Conservation (phyloP, 2,329 filamentous ascomycete genomes). For the Trichoderma gracile region DNA sequence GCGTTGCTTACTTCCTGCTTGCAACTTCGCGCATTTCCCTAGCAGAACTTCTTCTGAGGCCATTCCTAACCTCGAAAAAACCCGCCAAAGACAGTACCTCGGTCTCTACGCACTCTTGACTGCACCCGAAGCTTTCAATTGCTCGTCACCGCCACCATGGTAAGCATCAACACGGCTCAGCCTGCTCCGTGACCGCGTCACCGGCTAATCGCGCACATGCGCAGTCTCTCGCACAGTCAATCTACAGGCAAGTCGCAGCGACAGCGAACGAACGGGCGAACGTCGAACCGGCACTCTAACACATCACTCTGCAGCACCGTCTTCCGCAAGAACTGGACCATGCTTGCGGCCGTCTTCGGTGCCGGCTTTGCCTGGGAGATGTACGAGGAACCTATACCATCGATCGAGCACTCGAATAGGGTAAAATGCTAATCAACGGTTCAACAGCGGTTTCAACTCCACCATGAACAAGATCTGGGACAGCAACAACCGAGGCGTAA, state of each 20-base stretch:
- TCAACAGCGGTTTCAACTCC: conserved; percentile 74
- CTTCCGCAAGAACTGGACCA: conserved; percentile 83
- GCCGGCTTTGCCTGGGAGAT: conserved; percentile 90
- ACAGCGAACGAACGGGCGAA: conserved; percentile 29
- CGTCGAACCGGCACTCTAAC: conserved; percentile 33
- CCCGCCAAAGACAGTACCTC: conserved; percentile 34
- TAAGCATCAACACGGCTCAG: conserved; percentile 31
- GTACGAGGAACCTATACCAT: conserved; percentile 55
- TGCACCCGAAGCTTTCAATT: conserved; percentile 35
- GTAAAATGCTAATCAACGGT: conserved; percentile 36
- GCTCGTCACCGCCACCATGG: conserved; percentile 41
- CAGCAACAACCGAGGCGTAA: conserved; percentile 84
- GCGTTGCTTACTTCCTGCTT: conserved; percentile 34
- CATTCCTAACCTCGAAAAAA: conserved; percentile 33
- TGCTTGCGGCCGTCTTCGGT: conserved; percentile 83
- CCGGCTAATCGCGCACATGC: conserved; percentile 41
- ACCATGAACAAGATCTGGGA: conserved; percentile 88
- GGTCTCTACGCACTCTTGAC: conserved; percentile 33
- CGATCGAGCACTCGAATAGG: conserved; percentile 24
- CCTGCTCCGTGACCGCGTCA: conserved; percentile 15
- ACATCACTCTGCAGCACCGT: conserved; percentile 60
- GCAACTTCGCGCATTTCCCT: conserved; percentile 41
- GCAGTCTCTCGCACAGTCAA: conserved; percentile 41
- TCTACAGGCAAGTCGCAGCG: conserved; percentile 45
- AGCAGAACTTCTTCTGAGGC: conserved; percentile 37